Conservation (phyloP, 169 alveolate genomes). For the Eimeria nieschulzi region DNA sequence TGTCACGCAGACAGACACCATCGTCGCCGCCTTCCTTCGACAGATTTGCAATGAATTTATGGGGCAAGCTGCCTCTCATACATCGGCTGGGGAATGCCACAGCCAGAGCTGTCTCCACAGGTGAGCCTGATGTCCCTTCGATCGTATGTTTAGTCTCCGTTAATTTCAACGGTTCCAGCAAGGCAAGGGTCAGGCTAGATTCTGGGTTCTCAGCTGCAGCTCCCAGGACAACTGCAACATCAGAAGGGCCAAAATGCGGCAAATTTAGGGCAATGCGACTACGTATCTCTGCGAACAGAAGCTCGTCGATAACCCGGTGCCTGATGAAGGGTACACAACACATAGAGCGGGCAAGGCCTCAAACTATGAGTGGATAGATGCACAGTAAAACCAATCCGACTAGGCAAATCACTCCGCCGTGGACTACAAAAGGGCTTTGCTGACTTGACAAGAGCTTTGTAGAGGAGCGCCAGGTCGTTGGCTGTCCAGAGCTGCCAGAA, state of each 20-base stretch:
- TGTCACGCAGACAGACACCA: no score
- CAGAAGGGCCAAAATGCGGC: constrained; percentile 19
- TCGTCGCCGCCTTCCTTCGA: no score
- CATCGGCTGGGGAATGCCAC: no score
- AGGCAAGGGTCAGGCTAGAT: neutral
- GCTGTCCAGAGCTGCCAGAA: constrained; percentile 55
- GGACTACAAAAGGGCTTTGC: neutral
- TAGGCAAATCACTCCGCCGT: neutral
- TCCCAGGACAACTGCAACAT: constrained; percentile 18
- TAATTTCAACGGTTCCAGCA: neutral
- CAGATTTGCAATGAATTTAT: no score
- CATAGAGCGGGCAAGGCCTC: neutral
- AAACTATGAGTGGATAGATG: neutral
- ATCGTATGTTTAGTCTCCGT: no score
- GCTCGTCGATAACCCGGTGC: constrained; percentile 14
- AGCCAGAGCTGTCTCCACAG: no score
- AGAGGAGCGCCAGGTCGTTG: constrained; percentile 43
- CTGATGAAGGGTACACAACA: constrained; percentile 2
- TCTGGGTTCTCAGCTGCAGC: constrained; percentile 23
- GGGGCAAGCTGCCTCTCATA: no score
- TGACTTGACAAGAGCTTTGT: constrained; percentile 9
- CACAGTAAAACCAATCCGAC: neutral
- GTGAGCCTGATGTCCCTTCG: no score
- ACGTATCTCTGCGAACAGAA: neutral
- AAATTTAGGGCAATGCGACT: neutral